Base-by-base conservation (phyloP, 805 yeast species). In the Yarrowia sp. region DNA sequence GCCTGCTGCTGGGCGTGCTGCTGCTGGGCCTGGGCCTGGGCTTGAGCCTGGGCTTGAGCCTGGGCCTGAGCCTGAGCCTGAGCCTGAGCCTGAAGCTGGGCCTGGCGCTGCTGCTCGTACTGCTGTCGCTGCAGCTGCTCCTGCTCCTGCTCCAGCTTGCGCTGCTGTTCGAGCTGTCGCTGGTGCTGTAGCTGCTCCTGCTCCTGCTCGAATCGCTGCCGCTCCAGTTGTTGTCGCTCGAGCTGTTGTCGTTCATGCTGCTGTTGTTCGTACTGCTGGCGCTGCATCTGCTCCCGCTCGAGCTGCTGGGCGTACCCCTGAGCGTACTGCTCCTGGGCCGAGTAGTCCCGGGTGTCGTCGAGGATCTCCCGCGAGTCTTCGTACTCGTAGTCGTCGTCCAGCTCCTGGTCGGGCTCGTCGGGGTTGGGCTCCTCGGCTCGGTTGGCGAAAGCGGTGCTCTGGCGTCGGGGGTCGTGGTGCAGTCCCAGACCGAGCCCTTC, bases 281-380 rank as follows among this genome's bases (percentile, higher is more conserved):
- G 65, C 32, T 58, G 26, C 36, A 10, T 19, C 15, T 58, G 65
- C 26, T 35, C 49, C 55, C 36, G 40, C 19, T 48, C 71, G 15
- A 67, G 71, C 32, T 41, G 70, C 50, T 70, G 72, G 10, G 64
- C 70, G 38, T 71, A 72, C 61, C 65, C 65, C 42, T 58, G 48
- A 11, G 65, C 65, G 19, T 53, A 53, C 36, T 45, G 59, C 26
- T 36, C 63, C 40, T 40, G 38, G 38, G 66, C 46, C 19, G 52
- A 45, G 42, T 43, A 41, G 52, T 59, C 65, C 8, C 35, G 40
- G 7, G 35, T 19, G 8, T 53, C 52, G 16, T 45, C 65, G 32
- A 59, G 52, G 9, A 43, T 36, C 10, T 59, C 65, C 38, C 52
- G 50, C 1, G 65, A 59, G 52, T 59, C 65, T 35, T 59, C 52